These are phyloP conservation scores for Erysimum pusillum DNA, from an alignment of 441 rosid genomes.

Conservation along the genomic window DNA sequence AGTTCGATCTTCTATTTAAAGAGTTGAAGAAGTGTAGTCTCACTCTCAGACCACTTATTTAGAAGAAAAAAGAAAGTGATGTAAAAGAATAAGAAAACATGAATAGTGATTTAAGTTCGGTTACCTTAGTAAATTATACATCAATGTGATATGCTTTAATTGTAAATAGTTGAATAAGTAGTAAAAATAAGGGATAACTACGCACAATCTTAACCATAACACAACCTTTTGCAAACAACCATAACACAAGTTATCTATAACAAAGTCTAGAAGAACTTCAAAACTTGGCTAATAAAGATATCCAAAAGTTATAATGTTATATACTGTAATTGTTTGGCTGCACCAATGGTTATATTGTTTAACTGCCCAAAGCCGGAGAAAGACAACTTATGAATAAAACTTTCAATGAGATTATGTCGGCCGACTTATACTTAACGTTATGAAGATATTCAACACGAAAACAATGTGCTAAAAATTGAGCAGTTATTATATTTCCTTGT, in stretches of 20 bases:
- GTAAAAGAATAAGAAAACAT: no score
- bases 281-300: neutral
- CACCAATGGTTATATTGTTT: neutral
- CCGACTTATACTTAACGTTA: neutral
- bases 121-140: no score
- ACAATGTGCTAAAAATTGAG: conserved; percentile 22
- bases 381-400: neutral
- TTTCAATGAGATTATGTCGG: neutral
- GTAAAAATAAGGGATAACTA: no score
- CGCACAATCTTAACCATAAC: neutral
- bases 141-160: no score
- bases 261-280: neutral
- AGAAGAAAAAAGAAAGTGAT: neutral
- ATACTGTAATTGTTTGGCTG: neutral
- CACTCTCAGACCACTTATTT: neutral
- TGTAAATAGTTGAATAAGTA: no score
- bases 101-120: no score
- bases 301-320: neutral
- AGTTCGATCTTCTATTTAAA: neutral
- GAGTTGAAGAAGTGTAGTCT: neutral
- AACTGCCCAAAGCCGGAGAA: neutral
- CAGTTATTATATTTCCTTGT: neutral
- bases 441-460: conserved; percentile 19
- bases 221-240: no score
- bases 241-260: neutral